Evolutionary conservation across 1,139 yeast species (phyloP), one percentile per base, ranked within the genome.

Genomic region (Groenewaldozyma auringiensis): DNA sequence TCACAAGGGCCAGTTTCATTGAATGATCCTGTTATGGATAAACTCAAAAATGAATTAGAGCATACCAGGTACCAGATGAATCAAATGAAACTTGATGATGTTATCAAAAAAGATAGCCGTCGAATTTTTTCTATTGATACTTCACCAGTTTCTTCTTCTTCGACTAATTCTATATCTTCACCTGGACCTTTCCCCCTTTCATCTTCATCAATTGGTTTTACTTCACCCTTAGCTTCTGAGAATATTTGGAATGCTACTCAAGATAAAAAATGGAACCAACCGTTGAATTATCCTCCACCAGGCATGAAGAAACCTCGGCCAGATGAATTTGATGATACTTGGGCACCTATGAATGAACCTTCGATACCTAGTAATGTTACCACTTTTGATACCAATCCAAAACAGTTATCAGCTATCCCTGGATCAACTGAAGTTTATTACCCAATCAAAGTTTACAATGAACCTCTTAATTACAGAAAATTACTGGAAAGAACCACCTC

Each of bases 391-490:
- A 17, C 36, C 14, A 32, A 32, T 11, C 9, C 9, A 32, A 20
- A 18, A 11, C 21, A 35, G 38, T 17, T 20, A 8, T 18, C 22
- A 8, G 14, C 38, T 8, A 35, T 35, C n/a, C 38, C 38, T 11
- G 38, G 38, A 35, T 9, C 38, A 8, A 35, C 25, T 20, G 38
- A 35, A 20, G 38, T 35, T 3, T 27, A 37, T 21, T 43, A 43
- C 39, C 59, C 57, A n/a, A 55, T 56, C 40, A 55, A 52, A 39
- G 41, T 37, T 41, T 53, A 56, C 34, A 55, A 51, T 41, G 64
- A 58, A 33, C 53, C 62, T 3, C 38, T 59, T 32, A 59, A 60
- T 45, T 61, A 58, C 42, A 57, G 64, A 16, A 52, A 57, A 37
- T 48, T 59, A 16, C 45, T 59, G 40, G 65, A 62, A 37, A 52